phyloP scores from a whole-genome alignment of 768 basidiomycete genomes.

The Leccinellum rugosiceps region DNA sequence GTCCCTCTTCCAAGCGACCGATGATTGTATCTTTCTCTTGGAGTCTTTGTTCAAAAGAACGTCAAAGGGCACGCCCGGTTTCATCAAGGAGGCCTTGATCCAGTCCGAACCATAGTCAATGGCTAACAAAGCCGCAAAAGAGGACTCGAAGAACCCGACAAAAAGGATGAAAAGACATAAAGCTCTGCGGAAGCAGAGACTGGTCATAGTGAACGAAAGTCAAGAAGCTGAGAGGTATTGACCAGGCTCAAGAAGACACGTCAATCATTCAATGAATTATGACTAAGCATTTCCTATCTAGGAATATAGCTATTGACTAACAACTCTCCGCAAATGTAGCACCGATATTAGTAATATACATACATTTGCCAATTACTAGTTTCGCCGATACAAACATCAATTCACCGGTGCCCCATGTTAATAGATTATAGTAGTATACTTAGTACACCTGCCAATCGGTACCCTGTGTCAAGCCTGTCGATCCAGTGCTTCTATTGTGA shows the following conservation, averaged over 20 bases:
- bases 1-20: slow-evolving; percentile 88
- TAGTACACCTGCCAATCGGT: too few species aligned
- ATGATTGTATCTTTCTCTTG: slow-evolving; percentile 89
- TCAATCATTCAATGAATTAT: slow-evolving; percentile 4
- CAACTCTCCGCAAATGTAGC: too few species aligned
- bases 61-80: slow-evolving; percentile 92
- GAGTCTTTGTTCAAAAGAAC: slow-evolving; percentile 96
- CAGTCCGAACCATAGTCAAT: slow-evolving; percentile 99
- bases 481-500: too few species aligned
- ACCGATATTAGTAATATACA: too few species aligned
- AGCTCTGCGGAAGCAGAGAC: slow-evolving; percentile 26
- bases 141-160: slow-evolving; percentile 27
- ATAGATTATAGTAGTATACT: too few species aligned
- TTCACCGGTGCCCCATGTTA: too few species aligned
- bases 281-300: slow-evolving; percentile 14
- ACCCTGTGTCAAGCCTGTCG: too few species aligned
- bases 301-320: too few species aligned
- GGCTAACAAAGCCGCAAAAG: slow-evolving; percentile 79
- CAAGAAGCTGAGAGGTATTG: slow-evolving; percentile 8
- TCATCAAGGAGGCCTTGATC: slow-evolving; percentile 95
- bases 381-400: too few species aligned
- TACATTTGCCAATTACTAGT: too few species aligned
- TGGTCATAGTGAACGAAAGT: slow-evolving; percentile 14
- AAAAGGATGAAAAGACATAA: slow-evolving; percentile 25
- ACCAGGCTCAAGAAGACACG: slow-evolving; percentile 1